Conservation (phyloP, 83 land plant genomes). For the Isoetes engelmannii region DNA sequence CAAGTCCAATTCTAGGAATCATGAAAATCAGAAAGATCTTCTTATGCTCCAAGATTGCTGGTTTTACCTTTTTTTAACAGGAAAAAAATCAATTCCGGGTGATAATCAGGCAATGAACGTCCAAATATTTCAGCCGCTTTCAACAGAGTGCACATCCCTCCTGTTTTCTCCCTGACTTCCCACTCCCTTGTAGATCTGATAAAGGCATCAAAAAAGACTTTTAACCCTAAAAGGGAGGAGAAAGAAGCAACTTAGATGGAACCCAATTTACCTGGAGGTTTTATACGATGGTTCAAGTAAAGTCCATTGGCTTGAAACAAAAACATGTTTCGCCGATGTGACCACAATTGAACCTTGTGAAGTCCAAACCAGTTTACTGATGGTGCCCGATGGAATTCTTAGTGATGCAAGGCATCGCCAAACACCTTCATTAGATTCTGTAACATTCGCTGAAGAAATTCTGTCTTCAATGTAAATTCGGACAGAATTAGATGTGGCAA, state of each 20-base stretch:
- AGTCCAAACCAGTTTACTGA: slow-evolving; percentile 56
- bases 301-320: slow-evolving; percentile 46
- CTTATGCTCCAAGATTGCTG: neutral
- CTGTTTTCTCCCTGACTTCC: too few relatives aligned
- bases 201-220: too few relatives aligned
- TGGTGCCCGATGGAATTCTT: slow-evolving; percentile 14
- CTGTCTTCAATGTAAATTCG: slow-evolving; percentile 49
- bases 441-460: slow-evolving; percentile 12
- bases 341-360: slow-evolving; percentile 46
- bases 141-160: slow-evolving; percentile 30
- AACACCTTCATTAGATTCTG: slow-evolving; percentile 7
- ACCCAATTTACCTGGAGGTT: neutral
- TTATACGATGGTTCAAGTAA: neutral
- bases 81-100: slow-evolving; percentile 55
- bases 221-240: too few relatives aligned
- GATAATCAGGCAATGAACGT: slow-evolving; percentile 53
- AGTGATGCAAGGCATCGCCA: slow-evolving; percentile 60
- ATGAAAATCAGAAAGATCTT: neutral
- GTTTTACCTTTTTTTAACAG: slow-evolving; percentile 56
- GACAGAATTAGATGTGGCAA: slow-evolving; percentile 44
- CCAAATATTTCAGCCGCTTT: slow-evolving; percentile 42
- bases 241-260: too few relatives aligned
- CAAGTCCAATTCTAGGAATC: neutral
- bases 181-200: too few relatives aligned
- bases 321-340: slow-evolving; percentile 44